Base-by-base conservation (phyloP, 768 basidiomycete species). In the Tricholoma furcatifolium region DNA sequence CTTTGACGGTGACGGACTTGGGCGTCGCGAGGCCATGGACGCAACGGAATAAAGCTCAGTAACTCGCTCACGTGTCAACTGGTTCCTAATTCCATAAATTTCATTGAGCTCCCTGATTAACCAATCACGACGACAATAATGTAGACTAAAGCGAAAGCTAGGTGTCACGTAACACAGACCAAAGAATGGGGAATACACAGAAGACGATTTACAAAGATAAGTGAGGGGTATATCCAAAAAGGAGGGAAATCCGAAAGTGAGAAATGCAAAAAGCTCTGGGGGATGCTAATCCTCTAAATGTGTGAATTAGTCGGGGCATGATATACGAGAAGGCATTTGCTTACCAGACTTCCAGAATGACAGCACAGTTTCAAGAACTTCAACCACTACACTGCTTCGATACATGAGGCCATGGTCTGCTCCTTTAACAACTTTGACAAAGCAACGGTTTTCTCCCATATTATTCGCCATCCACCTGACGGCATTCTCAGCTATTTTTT, bases 401-500 rank as follows among this genome's bases (percentile, higher is more conserved):
- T 93, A 97, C 91, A 99, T 93, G 49, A 99, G 75, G 45, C 85
- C 87, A 68, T 99, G 96, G 60, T 93, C 93, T 17, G 91, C 95
- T 34, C 91, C 91, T 61, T 82, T 84, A 48, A 95, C 84, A 38
- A 97, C 85, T 62, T 85, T 82, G 34, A 99, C 84, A 40, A 77
- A 74, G 65, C 93, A 96, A 51, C 78, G 74, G 36, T 85, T 84
- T 40, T 79, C 77, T 17, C 84, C 80, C 88, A 94, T 91, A 32
- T 80, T 83, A 56, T 81, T 82, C 68, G 94, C 91, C 89, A 94
- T 91, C 92, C 93, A 96, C 60, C 88, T 72, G 36, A 98, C 87
- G 41, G 92, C 90, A 60, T 88, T 85, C 66, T 96, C 88, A 31
- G 88, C 87, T 55, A 99, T 96, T 72, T 87, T 88, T 70, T 98